Conservation (phyloP, 2,329 filamentous ascomycete species). For the Sphaerulina vaccinii region DNA sequence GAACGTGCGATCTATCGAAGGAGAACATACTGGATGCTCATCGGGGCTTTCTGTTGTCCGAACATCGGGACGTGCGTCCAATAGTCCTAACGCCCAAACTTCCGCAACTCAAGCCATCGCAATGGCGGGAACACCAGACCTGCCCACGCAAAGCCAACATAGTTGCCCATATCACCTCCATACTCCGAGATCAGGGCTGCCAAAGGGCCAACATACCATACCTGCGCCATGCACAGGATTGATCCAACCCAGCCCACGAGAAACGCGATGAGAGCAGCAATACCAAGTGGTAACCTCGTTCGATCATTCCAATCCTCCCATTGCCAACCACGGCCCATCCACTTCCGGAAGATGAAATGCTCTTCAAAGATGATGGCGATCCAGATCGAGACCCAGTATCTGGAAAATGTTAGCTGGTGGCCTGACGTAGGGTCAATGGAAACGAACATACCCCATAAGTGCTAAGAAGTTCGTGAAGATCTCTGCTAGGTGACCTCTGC, state of each 20-base stretch:
- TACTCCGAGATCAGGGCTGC: constrained; percentile 57
- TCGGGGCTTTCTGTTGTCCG: too few relatives aligned
- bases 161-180: constrained; percentile 61
- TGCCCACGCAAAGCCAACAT: constrained; percentile 61
- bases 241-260: constrained; percentile 64
- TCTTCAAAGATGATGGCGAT: constrained; percentile 62
- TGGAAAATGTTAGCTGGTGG: background rate
- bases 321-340: constrained; percentile 50
- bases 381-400: constrained; percentile 66
- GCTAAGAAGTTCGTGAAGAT: constrained; percentile 70
- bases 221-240: constrained; percentile 67
- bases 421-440: background rate
- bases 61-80: too few relatives aligned
- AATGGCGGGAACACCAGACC: constrained; percentile 57
- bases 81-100: constrained; percentile 51
- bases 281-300: constrained; percentile 59
- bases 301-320: constrained; percentile 63
- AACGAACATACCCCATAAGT: constrained; percentile 54
- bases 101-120: constrained; percentile 52
- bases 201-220: constrained; percentile 66
- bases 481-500: constrained; percentile 58
- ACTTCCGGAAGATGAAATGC: constrained; percentile 59
- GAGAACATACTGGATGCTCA: too few relatives aligned
- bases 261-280: constrained; percentile 62
- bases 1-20: too few relatives aligned